Evolutionary conservation across 148 eudicot genomes (phyloP), one percentile per base, ranked within the genome.

Genomic region (Rhododendron griersonianum): DNA sequence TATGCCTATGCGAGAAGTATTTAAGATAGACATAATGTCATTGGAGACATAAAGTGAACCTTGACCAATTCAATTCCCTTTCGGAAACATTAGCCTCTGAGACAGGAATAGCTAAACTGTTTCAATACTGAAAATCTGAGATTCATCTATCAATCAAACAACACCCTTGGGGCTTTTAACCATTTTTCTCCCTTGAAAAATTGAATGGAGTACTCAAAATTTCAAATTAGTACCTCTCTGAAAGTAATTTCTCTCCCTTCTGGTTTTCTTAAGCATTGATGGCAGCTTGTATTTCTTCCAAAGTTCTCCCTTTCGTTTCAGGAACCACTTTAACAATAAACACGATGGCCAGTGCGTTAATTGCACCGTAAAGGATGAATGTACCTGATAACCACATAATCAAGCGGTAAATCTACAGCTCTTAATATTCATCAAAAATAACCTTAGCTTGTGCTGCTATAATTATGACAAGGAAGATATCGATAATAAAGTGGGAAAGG

Each of bases 261-360:
- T 39, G 71, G 39, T 16, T 14, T 63, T 84, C 55, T 85, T 85
- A 94, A 15, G 90, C 83, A 73, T 90, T 94, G 45, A 97, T 91
- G 80, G 90, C 87, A 25, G 95, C 89, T 50, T 97, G 99, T 71
- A 97, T 95, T 84, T 97, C 89, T 85, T 97, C 99, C 83, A 95
- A 88, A 30, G 94, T 91, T 90, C 93, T 89, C 51, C 98, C 96
- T 89, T 97, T 97, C 63, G 98, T 97, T 88, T 95, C 99, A 21
- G 99, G 98, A 59, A 97, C 98, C 78, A 95, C 91, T 82, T 53
- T 84, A 82, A 92, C 61, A 82, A 96, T 88, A 74, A 94, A 96
- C 37, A 92, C 30, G 45, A 96, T 91, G 7, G 96, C 91, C 8
- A 90, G 84, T 51, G 88, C 95, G 83, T 95, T 94, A 3, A 95